phyloP scores from a whole-genome alignment of 1,284 basidiomycete genomes.

The Ganoderma leucocontextum region DNA sequence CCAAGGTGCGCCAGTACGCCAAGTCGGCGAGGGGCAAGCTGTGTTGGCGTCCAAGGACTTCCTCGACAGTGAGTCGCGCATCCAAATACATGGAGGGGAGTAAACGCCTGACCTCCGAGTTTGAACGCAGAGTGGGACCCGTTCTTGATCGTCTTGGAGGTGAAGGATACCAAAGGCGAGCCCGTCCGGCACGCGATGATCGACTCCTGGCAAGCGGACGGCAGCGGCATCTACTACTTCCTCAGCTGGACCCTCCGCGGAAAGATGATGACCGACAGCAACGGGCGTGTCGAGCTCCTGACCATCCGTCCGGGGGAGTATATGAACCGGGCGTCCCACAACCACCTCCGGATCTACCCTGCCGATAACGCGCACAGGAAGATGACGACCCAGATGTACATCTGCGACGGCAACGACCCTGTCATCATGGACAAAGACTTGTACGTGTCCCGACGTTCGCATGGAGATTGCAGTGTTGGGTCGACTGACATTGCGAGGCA shows the following conservation, averaged over 20 bases:
- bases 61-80: constrained; percentile 34
- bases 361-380: constrained; percentile 23
- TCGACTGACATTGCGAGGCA: constrained; percentile 7
- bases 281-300: constrained; percentile 40
- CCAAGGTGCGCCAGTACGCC: constrained; percentile 34
- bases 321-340: constrained; percentile 35
- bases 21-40: constrained; percentile 39
- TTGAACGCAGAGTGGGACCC: constrained; percentile 32
- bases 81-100: not conserved
- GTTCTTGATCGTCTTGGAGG: constrained; percentile 35
- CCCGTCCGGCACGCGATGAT: constrained; percentile 35
- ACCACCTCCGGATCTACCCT: constrained; percentile 34
- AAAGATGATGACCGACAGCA: constrained; percentile 35
- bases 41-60: constrained; percentile 36
- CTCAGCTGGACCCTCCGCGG: constrained; percentile 39
- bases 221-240: constrained; percentile 37
- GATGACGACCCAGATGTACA: constrained; percentile 41
- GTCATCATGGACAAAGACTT: constrained; percentile 32
- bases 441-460: constrained; percentile 27
- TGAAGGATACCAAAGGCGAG: constrained; percentile 37
- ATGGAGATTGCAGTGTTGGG: not conserved
- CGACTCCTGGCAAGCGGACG: constrained; percentile 43
- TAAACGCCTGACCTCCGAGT: not conserved
- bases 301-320: constrained; percentile 39
- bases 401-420: constrained; percentile 39